Conservation (phyloP, 2,329 filamentous ascomycete genomes). For the Cadophora luteo-olivacea region DNA sequence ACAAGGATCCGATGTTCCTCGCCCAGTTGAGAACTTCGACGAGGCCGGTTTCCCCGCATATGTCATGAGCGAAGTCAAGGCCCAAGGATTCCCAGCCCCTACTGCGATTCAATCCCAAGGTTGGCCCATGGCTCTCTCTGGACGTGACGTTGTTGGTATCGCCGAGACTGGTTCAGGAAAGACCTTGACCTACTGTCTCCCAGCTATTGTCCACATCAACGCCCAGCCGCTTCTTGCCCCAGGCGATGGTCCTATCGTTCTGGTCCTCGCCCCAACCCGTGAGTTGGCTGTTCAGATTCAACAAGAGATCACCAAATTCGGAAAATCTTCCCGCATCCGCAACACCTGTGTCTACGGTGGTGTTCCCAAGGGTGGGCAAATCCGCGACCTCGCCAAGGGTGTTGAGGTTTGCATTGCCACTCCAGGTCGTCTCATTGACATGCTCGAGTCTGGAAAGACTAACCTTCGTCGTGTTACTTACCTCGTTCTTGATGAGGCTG, state of each 20-base stretch:
- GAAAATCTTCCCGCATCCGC: constrained; percentile 95
- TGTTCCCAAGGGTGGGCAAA: constrained; percentile 97
- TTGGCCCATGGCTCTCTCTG: constrained; percentile 98
- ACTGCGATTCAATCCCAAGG: constrained; percentile 98
- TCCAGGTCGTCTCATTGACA: constrained; percentile 96
- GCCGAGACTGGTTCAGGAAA: constrained; percentile 99
- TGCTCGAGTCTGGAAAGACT: constrained; percentile 97
- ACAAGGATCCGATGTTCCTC: constrained; percentile 80
- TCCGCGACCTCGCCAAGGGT: constrained; percentile 90
- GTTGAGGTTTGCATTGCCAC: constrained; percentile 99
- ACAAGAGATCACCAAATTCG: constrained; percentile 98
- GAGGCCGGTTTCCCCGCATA: constrained; percentile 97
- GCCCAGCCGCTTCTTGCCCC: constrained; percentile 94
- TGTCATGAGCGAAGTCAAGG: constrained; percentile 98
- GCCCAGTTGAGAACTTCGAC: constrained; percentile 95
- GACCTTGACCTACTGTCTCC: constrained; percentile 97
- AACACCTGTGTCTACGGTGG: constrained; percentile 99
- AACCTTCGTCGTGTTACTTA: constrained; percentile 98
- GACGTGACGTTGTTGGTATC: constrained; percentile 98
- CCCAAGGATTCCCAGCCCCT: constrained; percentile 90
- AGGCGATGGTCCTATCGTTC: constrained; percentile 94
- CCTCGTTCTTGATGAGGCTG: constrained; percentile 96
- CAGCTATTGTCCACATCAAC: constrained; percentile 99
- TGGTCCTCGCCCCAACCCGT: constrained; percentile 94
- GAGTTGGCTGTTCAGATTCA: constrained; percentile 99